Percentiles rank a stretch among this genome's conserved stretches.
These are phyloP conservation scores for Fusarium anthophilum DNA, from an alignment of 2,329 filamentous ascomycete species.

Conservation along the genomic window DNA sequence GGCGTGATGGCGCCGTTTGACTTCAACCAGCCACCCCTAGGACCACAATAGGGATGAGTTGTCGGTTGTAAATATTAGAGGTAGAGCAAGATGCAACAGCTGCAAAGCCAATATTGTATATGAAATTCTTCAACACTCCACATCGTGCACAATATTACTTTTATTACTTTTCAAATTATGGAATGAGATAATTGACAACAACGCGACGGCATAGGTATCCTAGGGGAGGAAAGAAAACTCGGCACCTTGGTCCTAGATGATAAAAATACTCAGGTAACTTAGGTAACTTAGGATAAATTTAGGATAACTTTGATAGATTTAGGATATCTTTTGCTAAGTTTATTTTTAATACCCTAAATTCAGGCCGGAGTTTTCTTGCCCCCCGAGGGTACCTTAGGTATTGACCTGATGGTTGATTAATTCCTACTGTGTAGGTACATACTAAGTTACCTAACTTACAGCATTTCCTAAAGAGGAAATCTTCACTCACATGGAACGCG, in stretches of 20 bases:
- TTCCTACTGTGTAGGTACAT: too few relatives aligned
- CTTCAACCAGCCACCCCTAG: slow-evolving; percentile 42
- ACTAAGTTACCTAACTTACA: too few relatives aligned
- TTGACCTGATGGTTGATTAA: neutral
- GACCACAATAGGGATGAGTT: neutral
- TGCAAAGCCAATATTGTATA: neutral
- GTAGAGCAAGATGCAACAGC: neutral
- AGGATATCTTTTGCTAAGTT: too few relatives aligned
- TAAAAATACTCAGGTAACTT: too few relatives aligned
- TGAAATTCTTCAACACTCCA: neutral
- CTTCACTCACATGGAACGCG: slow-evolving; percentile 10
- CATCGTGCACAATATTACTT: neutral
- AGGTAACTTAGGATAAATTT: too few relatives aligned
- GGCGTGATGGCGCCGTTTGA: slow-evolving; percentile 44
- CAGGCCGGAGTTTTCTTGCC: too few relatives aligned
- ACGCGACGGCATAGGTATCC: neutral
- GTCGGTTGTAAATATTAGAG: neutral
- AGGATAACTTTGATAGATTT: too few relatives aligned
- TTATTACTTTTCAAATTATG: neutral
- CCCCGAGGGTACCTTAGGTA: neutral
- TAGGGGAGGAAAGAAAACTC: too few relatives aligned
- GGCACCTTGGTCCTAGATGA: too few relatives aligned
- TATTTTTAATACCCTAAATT: too few relatives aligned
- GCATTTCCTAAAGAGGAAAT: slow-evolving; percentile 8
- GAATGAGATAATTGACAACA: neutral